Evolutionary conservation across 2,329 filamentous ascomycete species (phyloP).

Genomic region (Colletotrichum costaricense): DNA sequence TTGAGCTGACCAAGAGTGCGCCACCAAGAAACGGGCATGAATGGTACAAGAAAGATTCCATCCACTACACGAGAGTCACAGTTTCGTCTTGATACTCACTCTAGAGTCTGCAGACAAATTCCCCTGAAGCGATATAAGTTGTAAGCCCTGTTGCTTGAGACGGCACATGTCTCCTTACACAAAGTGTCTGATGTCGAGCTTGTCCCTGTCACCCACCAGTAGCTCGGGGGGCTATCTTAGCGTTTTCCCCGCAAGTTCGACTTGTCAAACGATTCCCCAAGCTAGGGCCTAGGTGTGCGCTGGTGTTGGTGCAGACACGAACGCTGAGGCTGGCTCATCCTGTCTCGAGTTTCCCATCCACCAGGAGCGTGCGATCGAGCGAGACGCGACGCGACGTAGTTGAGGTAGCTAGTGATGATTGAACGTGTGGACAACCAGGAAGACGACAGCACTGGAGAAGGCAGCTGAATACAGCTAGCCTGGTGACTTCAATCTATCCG

Average conservation of each 20-base stretch:
- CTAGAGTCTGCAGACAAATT: background rate
- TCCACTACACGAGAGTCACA: background rate
- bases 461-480: background rate
- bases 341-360: conserved; percentile 18
- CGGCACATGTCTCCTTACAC: conserved; percentile 26
- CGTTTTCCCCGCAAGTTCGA: conserved; percentile 36
- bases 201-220: conserved; percentile 30
- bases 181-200: conserved; percentile 30
- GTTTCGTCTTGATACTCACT: background rate
- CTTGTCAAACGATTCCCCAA: conserved; percentile 30
- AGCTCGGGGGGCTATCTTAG: conserved; percentile 25
- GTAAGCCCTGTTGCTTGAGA: background rate
- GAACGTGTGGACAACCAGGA: background rate
- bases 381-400: background rate
- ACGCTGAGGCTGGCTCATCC: background rate
- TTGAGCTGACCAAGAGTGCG: background rate
- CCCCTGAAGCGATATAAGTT: conserved; percentile 4
- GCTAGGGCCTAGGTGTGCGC: conserved; percentile 12
- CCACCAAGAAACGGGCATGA: background rate
- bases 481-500: background rate
- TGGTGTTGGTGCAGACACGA: conserved; percentile 10
- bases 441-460: background rate
- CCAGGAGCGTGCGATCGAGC: background rate
- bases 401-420: background rate
- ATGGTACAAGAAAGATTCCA: background rate